Conservation (phyloP, 179 eudicot genomes). For the Corrigiola litoralis region DNA sequence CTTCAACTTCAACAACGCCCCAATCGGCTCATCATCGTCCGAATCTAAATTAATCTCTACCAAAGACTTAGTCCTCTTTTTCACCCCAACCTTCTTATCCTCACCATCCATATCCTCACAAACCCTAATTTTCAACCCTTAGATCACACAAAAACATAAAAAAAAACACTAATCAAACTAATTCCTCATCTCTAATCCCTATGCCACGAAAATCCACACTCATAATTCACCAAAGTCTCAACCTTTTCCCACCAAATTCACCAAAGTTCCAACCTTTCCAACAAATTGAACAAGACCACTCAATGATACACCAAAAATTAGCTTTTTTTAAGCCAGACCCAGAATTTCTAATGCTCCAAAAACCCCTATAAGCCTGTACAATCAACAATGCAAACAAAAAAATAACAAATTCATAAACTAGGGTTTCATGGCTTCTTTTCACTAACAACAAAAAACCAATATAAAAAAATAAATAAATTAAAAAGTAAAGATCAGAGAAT, state of each 20-base stretch:
- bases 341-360: conserved; percentile 16
- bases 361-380: conserved; percentile 6
- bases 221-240: conserved; percentile 11
- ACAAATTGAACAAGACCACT: conserved; percentile 17
- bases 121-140: conserved; percentile 14
- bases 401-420: conserved; percentile 18
- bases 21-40: conserved; percentile 87
- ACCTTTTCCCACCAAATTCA: conserved; percentile 6
- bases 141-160: conserved; percentile 19
- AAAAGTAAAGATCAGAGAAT: conserved; percentile 14
- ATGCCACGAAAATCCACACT: conserved; percentile 12
- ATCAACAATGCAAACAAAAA: conserved; percentile 25
- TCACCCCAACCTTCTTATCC: conserved; percentile 41
- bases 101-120: conserved; percentile 53
- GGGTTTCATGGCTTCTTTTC: conserved; percentile 26
- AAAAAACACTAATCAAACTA: conserved; percentile 6
- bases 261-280: background rate
- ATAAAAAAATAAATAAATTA: background rate
- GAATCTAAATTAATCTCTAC: conserved; percentile 42
- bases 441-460: background rate
- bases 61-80: conserved; percentile 47
- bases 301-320: conserved; percentile 16
- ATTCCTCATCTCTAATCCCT: conserved; percentile 7
- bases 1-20: conserved; percentile 61
- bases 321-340: conserved; percentile 18